phyloP scores from a whole-genome alignment of 495 filamentous ascomycete species.

The Neurospora sp. region DNA sequence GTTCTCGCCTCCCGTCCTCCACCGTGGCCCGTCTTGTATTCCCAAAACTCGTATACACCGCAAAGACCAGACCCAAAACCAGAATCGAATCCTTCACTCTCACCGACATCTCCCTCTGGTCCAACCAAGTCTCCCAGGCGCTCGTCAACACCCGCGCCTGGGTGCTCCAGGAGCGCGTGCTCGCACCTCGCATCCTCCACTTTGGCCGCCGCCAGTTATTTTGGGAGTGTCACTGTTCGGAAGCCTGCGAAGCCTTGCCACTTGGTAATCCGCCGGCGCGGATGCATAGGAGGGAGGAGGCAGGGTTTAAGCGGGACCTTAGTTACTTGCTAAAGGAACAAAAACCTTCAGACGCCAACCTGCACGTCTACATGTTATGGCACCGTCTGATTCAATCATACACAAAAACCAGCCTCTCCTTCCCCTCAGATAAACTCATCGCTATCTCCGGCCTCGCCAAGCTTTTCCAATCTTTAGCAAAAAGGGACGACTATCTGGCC shows the following conservation, averaged over 20 bases:
- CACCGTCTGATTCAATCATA: background rate
- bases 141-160: conserved; percentile 1
- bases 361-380: background rate
- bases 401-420: background rate
- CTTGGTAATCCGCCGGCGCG: background rate
- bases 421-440: conserved; percentile 1
- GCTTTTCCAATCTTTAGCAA: background rate
- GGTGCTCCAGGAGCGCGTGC: conserved; percentile 2
- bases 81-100: background rate
- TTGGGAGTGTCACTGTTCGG: background rate
- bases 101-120: background rate
- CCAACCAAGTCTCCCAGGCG: background rate
- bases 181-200: conserved; percentile 1
- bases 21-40: background rate
- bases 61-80: background rate
- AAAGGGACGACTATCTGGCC: conserved; percentile 1
- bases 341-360: no score
- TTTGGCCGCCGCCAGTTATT: conserved; percentile 1
- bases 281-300: background rate
- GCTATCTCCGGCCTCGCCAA: conserved; percentile 3
- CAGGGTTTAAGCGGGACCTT: no score
- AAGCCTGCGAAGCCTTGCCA: background rate
- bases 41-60: background rate
- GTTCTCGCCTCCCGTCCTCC: background rate
- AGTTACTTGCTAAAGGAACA: no score